Conservation (phyloP, 441 rosid genomes). For the Gossypium trilobum region DNA sequence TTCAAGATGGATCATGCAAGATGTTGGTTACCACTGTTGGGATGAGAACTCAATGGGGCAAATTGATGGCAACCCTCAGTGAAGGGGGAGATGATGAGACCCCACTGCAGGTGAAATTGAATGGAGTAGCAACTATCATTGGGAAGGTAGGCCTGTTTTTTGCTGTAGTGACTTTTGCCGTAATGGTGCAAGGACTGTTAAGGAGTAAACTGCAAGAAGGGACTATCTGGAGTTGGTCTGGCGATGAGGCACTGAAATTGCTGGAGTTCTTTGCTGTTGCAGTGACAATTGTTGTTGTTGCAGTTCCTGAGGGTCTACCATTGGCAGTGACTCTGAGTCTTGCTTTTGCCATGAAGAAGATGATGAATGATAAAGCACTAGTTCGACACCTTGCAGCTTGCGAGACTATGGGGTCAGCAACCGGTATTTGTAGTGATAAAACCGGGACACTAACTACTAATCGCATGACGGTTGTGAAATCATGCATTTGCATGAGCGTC, state of each 20-base stretch:
- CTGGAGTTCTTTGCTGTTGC: constrained; percentile 61
- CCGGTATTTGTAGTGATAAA: constrained; percentile 60
- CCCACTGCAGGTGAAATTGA: constrained; percentile 61
- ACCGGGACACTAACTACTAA: constrained; percentile 66
- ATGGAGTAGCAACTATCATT: constrained; percentile 66
- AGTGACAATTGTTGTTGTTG: constrained; percentile 66
- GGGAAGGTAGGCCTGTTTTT: constrained; percentile 61
- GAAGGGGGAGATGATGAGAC: constrained; percentile 74
- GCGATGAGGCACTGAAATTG: constrained; percentile 48
- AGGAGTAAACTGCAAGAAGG: constrained; percentile 33
- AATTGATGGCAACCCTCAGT: constrained; percentile 54
- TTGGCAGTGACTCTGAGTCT: constrained; percentile 63
- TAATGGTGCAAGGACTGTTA: constrained; percentile 46
- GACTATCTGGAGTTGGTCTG: constrained; percentile 43
- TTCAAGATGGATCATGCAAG: constrained; percentile 63
- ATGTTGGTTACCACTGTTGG: constrained; percentile 60
- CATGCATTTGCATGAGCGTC: constrained; percentile 50
- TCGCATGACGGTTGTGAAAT: constrained; percentile 63
- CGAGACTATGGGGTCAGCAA: constrained; percentile 73
- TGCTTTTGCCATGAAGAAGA: constrained; percentile 71
- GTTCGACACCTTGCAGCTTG: constrained; percentile 67
- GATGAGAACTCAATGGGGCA: constrained; percentile 79
- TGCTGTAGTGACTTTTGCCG: constrained; percentile 52
- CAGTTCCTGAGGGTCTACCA: constrained; percentile 68
- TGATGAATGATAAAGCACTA: constrained; percentile 72